Percentiles rank a stretch among this genome's conserved stretches.
These are phyloP conservation scores for Geranomyces michiganensis DNA, from an alignment of 192 early-diverging fungal genomes.

Conservation along the genomic window DNA sequence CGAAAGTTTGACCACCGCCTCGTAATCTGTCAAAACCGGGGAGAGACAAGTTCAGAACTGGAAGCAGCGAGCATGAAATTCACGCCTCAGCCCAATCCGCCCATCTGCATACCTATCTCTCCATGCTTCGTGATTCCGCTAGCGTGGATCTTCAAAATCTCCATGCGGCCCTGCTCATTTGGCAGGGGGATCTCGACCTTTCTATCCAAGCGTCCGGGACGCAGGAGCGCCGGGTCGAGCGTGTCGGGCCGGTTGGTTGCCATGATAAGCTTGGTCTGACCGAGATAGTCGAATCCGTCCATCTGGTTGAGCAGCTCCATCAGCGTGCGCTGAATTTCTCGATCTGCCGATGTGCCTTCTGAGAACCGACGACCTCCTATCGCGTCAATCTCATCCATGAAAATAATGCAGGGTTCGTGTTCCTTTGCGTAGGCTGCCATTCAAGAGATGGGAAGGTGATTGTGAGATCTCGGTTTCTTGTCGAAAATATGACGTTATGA, in stretches of 20 bases:
- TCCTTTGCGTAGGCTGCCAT: slow-evolving; percentile 92
- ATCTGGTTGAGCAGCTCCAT: slow-evolving; percentile 99
- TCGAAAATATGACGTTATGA: too few species aligned
- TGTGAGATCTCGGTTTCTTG: neutral
- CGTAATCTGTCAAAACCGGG: slow-evolving; percentile 79
- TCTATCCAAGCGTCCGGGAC: slow-evolving; percentile 95
- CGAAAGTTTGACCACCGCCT: slow-evolving; percentile 96
- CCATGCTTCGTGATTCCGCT: slow-evolving; percentile 92
- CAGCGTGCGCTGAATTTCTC: slow-evolving; percentile 98
- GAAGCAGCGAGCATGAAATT: slow-evolving; percentile 3
- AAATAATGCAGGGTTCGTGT: slow-evolving; percentile 99
- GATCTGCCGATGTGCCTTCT: slow-evolving; percentile 98
- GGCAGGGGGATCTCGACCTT: slow-evolving; percentile 99
- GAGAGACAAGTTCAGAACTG: too few species aligned
- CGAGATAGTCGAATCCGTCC: slow-evolving; percentile 99
- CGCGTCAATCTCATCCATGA: slow-evolving; percentile 99
- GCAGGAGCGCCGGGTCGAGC: slow-evolving; percentile 94
- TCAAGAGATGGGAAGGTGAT: slow-evolving; percentile 2
- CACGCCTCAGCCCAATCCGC: neutral
- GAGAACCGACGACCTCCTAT: slow-evolving; percentile 98
- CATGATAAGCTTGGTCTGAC: slow-evolving; percentile 99
- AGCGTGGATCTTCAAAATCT: slow-evolving; percentile 98
- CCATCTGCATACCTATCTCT: slow-evolving; percentile 74
- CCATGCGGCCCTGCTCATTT: slow-evolving; percentile 95
- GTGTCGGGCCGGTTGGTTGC: slow-evolving; percentile 99